Percentiles rank a stretch among this genome's conserved stretches.
Evolutionary conservation across 352 stramenopile species (phyloP).

Genomic region (Peronospora destructor): DNA sequence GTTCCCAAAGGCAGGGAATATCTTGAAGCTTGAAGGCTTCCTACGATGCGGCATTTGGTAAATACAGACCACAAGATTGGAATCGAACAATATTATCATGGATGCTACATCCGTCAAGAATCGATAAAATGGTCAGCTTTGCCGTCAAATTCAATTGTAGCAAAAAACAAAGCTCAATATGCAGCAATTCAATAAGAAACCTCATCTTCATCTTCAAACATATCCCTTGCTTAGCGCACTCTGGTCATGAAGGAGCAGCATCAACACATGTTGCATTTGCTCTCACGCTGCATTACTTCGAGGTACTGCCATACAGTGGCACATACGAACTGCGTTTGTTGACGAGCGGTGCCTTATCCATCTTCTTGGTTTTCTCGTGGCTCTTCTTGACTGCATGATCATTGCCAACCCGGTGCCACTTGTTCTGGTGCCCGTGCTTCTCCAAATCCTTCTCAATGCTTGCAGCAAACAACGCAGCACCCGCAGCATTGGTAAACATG

Average conservation of each 20-base stretch:
- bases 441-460: constrained; percentile 42
- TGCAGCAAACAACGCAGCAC: constrained; percentile 46
- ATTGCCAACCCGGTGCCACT: constrained; percentile 15
- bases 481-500: constrained; percentile 53
- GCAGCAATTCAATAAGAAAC: no score
- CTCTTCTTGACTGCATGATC: constrained; percentile 15
- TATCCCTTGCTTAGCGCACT: neutral
- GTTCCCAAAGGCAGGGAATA: no score
- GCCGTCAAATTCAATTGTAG: no score
- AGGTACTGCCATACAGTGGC: constrained; percentile 27
- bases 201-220: no score
- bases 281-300: constrained; percentile 8
- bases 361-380: constrained; percentile 2
- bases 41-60: no score
- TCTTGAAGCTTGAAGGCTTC: no score
- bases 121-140: no score
- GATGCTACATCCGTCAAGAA: no score
- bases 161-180: no score
- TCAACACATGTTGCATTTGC: neutral
- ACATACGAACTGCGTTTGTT: constrained; percentile 27
- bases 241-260: neutral
- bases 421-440: constrained; percentile 15
- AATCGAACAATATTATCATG: no score
- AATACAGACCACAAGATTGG: no score
- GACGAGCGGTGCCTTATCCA: constrained; percentile 27